Conservation (phyloP, 2,329 filamentous ascomycete species). For the Fusarium virguliforme region DNA sequence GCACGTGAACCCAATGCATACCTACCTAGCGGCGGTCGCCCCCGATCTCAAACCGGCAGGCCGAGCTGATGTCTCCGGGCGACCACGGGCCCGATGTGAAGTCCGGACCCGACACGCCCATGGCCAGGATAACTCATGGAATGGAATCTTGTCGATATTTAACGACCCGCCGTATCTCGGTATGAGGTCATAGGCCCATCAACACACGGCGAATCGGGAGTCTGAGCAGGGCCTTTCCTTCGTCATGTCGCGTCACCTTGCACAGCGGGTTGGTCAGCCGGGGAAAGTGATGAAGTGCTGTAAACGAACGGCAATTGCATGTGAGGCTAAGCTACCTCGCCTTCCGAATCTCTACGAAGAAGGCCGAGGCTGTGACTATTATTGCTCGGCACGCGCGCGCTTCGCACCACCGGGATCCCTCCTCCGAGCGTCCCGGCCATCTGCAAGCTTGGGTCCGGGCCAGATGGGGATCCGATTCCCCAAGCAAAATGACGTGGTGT, state of each 20-base stretch:
- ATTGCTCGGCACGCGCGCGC: slow-evolving; percentile 12
- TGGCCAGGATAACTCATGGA: background rate
- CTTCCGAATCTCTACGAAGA: slow-evolving; percentile 1
- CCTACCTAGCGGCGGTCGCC: background rate
- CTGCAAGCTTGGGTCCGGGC: slow-evolving; percentile 31
- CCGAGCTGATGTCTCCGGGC: slow-evolving; percentile 20
- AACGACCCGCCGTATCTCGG: background rate
- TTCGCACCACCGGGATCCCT: slow-evolving; percentile 7
- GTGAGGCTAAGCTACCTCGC: slow-evolving; percentile 6
- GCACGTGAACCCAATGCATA: background rate
- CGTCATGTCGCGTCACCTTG: slow-evolving; percentile 17
- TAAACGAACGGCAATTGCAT: background rate
- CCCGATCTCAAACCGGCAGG: slow-evolving; percentile 14
- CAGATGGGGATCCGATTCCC: slow-evolving; percentile 4
- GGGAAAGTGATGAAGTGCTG: background rate
- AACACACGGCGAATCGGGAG: background rate
- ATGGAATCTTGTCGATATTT: slow-evolving; percentile 11
- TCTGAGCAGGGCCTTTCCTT: slow-evolving; percentile 2
- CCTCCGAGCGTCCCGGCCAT: slow-evolving; percentile 32
- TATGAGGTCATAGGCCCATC: slow-evolving; percentile 35
- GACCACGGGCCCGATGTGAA: slow-evolving; percentile 14
- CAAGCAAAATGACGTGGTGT: slow-evolving; percentile 37
- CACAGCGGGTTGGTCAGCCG: background rate
- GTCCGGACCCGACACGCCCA: slow-evolving; percentile 22
- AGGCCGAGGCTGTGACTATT: background rate